Evolutionary conservation across 179 eudicot genomes (phyloP).

Genomic region (Spinacia oleracea): DNA sequence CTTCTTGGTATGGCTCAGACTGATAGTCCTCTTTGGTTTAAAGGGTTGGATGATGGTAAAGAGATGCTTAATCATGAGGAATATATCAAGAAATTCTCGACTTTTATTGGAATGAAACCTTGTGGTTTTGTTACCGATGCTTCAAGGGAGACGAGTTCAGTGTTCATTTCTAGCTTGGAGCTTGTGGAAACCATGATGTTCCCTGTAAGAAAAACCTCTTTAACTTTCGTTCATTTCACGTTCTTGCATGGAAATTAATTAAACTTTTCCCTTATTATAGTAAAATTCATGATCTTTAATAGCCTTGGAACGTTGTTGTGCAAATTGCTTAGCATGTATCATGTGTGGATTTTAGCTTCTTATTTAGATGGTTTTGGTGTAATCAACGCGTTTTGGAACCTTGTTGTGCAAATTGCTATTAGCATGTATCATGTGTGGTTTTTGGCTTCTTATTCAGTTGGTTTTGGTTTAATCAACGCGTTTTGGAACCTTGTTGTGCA

Average conservation of each 20-base stretch:
- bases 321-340: not conserved
- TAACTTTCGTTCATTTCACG: not conserved
- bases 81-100: conserved; percentile 49
- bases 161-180: conserved; percentile 45
- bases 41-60: conserved; percentile 44
- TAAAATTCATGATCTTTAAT: not conserved
- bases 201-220: conserved; percentile 49
- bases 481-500: no score
- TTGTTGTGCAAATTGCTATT: no score
- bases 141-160: conserved; percentile 53
- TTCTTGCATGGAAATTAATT: not conserved
- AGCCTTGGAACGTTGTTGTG: not conserved
- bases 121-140: conserved; percentile 55
- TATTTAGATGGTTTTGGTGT: not conserved
- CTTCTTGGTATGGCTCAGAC: conserved; percentile 53
- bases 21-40: conserved; percentile 62
- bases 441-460: no score
- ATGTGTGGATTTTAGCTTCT: not conserved
- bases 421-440: no score
- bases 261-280: not conserved
- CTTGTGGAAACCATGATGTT: conserved; percentile 62
- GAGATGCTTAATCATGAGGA: conserved; percentile 60
- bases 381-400: no score
- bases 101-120: conserved; percentile 47
- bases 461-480: no score